Conservation (phyloP, 371 early-diverging fungal genomes). For the Mucor sp. region DNA sequence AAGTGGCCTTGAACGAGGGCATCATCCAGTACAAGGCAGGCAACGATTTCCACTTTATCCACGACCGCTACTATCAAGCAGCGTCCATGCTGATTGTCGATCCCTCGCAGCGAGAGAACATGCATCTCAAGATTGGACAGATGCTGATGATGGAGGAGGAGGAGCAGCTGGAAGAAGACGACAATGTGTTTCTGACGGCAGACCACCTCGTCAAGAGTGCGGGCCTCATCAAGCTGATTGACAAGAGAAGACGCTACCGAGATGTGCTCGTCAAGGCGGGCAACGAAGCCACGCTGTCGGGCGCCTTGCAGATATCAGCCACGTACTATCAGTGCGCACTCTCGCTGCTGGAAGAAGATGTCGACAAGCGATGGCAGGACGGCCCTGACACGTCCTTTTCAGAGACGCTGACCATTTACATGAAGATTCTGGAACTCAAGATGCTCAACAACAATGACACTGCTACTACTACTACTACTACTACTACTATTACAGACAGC, state of each 20-base stretch:
- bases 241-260: constrained; percentile 25
- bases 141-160: constrained; percentile 32
- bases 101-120: constrained; percentile 22
- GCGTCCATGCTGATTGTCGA: constrained; percentile 37
- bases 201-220: constrained; percentile 45
- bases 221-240: constrained; percentile 25
- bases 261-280: constrained; percentile 37
- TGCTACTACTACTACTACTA: not conserved
- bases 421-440: constrained; percentile 32
- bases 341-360: constrained; percentile 21
- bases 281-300: constrained; percentile 36
- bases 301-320: constrained; percentile 34
- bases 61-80: constrained; percentile 48
- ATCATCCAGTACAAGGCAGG: constrained; percentile 37
- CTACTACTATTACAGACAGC: no score
- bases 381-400: constrained; percentile 32
- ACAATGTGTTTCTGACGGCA: constrained; percentile 37
- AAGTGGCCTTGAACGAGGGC: constrained; percentile 41
- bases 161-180: constrained; percentile 21
- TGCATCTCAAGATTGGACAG: constrained; percentile 45
- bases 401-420: constrained; percentile 41
- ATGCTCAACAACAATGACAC: constrained; percentile 21
- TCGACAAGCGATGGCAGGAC: constrained; percentile 27
- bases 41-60: constrained; percentile 42
- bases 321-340: constrained; percentile 36